phyloP scores from a whole-genome alignment of 495 filamentous ascomycete species.

The Penicillium daleae region DNA sequence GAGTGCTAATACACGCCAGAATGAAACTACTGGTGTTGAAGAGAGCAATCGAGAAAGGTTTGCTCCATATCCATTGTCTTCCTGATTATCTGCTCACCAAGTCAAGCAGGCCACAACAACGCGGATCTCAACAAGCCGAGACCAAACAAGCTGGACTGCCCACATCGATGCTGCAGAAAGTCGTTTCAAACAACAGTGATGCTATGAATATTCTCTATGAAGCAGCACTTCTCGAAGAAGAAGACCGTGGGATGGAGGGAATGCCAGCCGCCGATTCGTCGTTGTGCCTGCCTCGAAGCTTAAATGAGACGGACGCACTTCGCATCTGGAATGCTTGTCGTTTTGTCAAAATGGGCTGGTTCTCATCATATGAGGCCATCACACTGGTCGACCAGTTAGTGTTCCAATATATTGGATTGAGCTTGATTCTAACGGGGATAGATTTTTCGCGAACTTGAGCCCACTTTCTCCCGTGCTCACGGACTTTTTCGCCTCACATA shows the following conservation, averaged over 20 bases:
- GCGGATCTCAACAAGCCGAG: not conserved
- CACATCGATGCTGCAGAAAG: slow-evolving; percentile 24
- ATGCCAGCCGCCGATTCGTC: not conserved
- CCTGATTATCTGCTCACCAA: not conserved
- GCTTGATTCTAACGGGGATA: slow-evolving; percentile 1
- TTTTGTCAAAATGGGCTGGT: slow-evolving; percentile 50
- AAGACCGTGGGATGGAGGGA: not conserved
- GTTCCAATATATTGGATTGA: too few species aligned
- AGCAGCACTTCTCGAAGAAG: slow-evolving; percentile 29
- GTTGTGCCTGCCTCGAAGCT: slow-evolving; percentile 1
- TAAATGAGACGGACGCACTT: slow-evolving; percentile 27
- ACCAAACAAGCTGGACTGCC: slow-evolving; percentile 18
- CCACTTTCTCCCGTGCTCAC: slow-evolving; percentile 44
- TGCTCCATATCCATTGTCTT: not conserved
- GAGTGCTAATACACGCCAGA: not conserved
- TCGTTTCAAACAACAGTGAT: slow-evolving; percentile 38
- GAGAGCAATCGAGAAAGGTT: not conserved
- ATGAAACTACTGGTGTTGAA: not conserved
- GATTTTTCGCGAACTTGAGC: slow-evolving; percentile 43
- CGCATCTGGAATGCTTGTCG: slow-evolving; percentile 42
- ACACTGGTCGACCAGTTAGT: slow-evolving; percentile 31
- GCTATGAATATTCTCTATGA: slow-evolving; percentile 44
- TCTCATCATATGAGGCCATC: slow-evolving; percentile 44
- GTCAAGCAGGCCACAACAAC: not conserved
- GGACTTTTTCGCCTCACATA: slow-evolving; percentile 37